A percentile compares a stretch with the other conserved stretches of the same genome.
Conservation (phyloP, 805 yeast genomes). For the Maudiozyma bulderi region DNA sequence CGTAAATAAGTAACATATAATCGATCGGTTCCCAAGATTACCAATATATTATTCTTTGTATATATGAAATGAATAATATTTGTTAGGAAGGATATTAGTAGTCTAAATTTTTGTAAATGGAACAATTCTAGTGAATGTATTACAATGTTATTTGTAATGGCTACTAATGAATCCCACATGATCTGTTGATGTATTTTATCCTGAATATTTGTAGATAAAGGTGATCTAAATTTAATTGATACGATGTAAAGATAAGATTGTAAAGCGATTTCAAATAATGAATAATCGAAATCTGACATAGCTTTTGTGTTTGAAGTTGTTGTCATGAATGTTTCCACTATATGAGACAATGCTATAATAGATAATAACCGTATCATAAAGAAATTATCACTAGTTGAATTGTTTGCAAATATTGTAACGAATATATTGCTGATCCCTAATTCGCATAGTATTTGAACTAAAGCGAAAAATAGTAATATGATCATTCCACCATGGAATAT, state of each 20-base stretch:
- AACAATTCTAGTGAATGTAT: conserved; percentile 56
- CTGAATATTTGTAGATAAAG: background rate
- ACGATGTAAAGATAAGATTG: conserved; percentile 11
- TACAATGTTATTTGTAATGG: conserved; percentile 47
- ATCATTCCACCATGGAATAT: conserved; percentile 25
- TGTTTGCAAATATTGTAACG: background rate
- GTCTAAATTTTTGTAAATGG: conserved; percentile 43
- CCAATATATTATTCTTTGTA: conserved; percentile 15
- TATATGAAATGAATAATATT: conserved; percentile 33
- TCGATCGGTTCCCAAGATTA: background rate
- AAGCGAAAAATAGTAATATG: conserved; percentile 6
- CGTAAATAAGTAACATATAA: background rate
- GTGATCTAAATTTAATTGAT: background rate
- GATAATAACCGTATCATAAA: conserved; percentile 9
- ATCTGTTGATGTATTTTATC: background rate
- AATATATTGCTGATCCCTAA: background rate
- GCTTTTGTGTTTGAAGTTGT: conserved; percentile 33
- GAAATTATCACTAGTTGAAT: background rate
- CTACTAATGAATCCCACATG: conserved; percentile 35
- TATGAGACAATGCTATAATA: conserved; percentile 34
- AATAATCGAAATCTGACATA: conserved; percentile 21
- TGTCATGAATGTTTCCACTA: conserved; percentile 43
- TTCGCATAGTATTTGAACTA: background rate
- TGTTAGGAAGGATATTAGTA: conserved; percentile 49
- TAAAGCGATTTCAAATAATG: conserved; percentile 23